These are phyloP conservation scores for Malus hybrid DNA, from an alignment of 331 rosid genomes.

Conservation along the genomic window DNA sequence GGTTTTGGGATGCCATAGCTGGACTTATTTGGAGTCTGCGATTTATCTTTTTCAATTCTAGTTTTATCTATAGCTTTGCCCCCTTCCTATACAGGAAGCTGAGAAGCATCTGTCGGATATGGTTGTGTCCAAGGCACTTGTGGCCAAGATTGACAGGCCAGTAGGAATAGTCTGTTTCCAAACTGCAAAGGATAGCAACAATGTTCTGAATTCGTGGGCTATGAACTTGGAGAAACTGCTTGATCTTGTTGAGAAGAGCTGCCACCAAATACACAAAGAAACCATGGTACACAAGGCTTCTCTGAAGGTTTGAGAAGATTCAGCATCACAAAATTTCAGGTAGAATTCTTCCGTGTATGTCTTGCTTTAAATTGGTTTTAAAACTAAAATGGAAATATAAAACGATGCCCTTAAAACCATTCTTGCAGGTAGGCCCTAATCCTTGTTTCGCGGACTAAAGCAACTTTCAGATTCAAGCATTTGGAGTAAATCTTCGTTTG, in stretches of 20 bases:
- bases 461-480: neutral
- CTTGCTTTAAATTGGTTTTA: neutral
- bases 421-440: slow-evolving; percentile 21
- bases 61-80: neutral
- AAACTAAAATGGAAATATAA: neutral
- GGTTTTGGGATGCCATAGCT: neutral
- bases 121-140: slow-evolving; percentile 93
- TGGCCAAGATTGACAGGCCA: slow-evolving; percentile 94
- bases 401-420: neutral
- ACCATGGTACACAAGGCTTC: slow-evolving; percentile 96
- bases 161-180: slow-evolving; percentile 77
- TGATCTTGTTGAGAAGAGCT: slow-evolving; percentile 98
- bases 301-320: slow-evolving; percentile 49
- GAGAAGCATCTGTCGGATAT: slow-evolving; percentile 98
- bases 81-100: slow-evolving; percentile 49
- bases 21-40: neutral
- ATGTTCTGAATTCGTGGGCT: slow-evolving; percentile 84
- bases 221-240: slow-evolving; percentile 90
- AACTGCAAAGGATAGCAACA: slow-evolving; percentile 82
- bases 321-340: neutral
- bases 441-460: slow-evolving; percentile 19
- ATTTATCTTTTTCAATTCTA: neutral
- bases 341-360: neutral
- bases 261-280: slow-evolving; percentile 99
- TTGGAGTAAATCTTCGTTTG: slow-evolving; percentile 9